phyloP scores from a whole-genome alignment of 192 early-diverging fungal species.

The Haplosporangium gracile region DNA sequence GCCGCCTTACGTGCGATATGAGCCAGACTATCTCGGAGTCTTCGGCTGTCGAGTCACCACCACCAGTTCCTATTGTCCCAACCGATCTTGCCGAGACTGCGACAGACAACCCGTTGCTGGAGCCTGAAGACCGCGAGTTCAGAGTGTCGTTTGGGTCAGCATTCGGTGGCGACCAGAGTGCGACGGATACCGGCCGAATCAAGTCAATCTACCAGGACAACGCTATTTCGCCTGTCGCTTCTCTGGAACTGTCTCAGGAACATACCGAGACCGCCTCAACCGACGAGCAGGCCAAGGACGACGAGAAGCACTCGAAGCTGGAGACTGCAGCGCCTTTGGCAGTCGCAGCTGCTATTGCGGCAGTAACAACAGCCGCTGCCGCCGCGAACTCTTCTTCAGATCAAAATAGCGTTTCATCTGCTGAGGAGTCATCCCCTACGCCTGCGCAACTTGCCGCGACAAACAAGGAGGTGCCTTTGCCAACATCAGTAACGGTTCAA shows the following conservation, averaged over 20 bases:
- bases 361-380: constrained; percentile 12
- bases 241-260: not conserved
- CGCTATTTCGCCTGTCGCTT: not conserved
- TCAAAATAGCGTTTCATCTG: not conserved
- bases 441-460: not conserved
- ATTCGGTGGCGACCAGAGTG: constrained; percentile 28
- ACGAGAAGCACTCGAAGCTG: constrained; percentile 10
- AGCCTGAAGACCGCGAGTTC: constrained; percentile 22
- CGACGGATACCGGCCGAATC: constrained; percentile 40
- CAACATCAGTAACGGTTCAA: not conserved
- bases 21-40: constrained; percentile 22
- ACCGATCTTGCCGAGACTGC: constrained; percentile 21
- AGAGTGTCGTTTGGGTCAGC: constrained; percentile 45
- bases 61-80: constrained; percentile 5
- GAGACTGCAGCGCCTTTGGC: constrained; percentile 42
- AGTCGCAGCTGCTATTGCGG: constrained; percentile 40
- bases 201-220: constrained; percentile 27
- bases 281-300: not conserved
- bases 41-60: not conserved
- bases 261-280: not conserved
- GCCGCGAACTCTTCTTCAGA: not conserved
- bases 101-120: not conserved
- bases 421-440: not conserved
- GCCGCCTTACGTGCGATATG: constrained; percentile 50
- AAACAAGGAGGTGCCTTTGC: constrained; percentile 6